Evolutionary conservation across 352 stramenopile species (phyloP).

Genomic region (Phytophthora chlamydospora): DNA sequence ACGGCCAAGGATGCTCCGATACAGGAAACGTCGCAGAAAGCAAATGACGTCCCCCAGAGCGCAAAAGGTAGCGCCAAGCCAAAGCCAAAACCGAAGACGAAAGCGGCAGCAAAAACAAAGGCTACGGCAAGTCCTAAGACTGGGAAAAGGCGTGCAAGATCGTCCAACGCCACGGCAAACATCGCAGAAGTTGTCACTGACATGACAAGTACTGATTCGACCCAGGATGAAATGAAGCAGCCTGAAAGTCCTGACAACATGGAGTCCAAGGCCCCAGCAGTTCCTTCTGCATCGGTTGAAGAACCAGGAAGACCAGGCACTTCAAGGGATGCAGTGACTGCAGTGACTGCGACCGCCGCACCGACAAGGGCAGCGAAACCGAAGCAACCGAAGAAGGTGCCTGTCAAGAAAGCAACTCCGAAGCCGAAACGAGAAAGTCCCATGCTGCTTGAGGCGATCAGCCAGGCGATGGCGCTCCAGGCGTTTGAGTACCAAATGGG

Average conservation of each 20-base stretch:
- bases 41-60: neutral
- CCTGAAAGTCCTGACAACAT: neutral
- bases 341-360: neutral
- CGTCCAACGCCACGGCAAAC: neutral
- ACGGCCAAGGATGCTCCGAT: neutral
- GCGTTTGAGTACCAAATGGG: conserved; percentile 39
- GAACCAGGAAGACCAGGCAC: conserved; percentile 3
- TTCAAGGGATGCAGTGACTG: neutral
- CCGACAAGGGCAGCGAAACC: conserved; percentile 12
- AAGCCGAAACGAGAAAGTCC: conserved; percentile 13
- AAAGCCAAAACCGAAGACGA: conserved; percentile 6
- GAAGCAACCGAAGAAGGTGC: conserved; percentile 10
- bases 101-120: conserved; percentile 9
- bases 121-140: neutral
- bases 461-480: conserved; percentile 36
- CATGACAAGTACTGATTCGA: conserved; percentile 1
- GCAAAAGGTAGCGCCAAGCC: neutral
- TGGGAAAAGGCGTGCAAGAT: conserved; percentile 22
- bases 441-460: conserved; percentile 17
- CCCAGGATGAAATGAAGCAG: neutral
- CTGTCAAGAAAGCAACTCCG: conserved; percentile 2
- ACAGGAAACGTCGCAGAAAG: conserved; percentile 11
- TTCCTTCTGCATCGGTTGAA: neutral
- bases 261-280: conserved; percentile 6
- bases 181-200: neutral